Conservation (phyloP, 176 grass and related monocot species). For the Dendrocalamus sinicus region DNA sequence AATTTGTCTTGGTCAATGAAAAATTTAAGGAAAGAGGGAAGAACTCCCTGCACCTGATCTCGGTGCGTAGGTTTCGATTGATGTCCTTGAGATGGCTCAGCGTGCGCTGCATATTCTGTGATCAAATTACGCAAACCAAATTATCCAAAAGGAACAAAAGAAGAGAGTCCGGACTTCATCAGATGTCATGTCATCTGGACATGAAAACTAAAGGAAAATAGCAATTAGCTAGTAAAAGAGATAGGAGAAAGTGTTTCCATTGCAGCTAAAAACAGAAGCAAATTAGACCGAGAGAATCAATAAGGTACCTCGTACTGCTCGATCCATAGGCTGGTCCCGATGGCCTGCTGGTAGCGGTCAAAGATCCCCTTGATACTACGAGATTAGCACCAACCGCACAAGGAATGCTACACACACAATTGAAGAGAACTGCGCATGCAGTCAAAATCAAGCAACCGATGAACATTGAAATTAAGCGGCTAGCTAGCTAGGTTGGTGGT, state of each 20-base stretch:
- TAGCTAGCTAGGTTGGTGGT: too few species aligned
- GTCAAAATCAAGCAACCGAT: neutral
- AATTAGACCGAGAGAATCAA: neutral
- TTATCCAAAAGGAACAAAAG: neutral
- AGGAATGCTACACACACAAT: neutral
- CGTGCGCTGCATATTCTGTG: constrained; percentile 90
- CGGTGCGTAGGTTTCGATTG: constrained; percentile 80
- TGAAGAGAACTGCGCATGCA: neutral
- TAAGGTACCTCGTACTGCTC: constrained; percentile 80
- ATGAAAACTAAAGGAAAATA: constrained; percentile 11
- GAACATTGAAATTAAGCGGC: neutral
- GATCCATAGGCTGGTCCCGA: constrained; percentile 73
- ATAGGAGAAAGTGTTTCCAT: too few species aligned
- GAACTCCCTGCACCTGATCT: constrained; percentile 63
- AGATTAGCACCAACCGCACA: neutral
- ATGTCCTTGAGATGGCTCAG: constrained; percentile 94
- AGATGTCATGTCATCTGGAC: constrained; percentile 9
- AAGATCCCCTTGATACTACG: constrained; percentile 79
- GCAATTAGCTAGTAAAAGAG: neutral
- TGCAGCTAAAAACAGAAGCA: neutral
- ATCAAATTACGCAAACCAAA: neutral
- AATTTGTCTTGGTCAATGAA: neutral
- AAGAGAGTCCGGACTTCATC: neutral
- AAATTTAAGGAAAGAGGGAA: neutral
- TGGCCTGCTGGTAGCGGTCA: constrained; percentile 87